Conservation (phyloP, 495 filamentous ascomycete species). For the Staphylotrichum longicolle region DNA sequence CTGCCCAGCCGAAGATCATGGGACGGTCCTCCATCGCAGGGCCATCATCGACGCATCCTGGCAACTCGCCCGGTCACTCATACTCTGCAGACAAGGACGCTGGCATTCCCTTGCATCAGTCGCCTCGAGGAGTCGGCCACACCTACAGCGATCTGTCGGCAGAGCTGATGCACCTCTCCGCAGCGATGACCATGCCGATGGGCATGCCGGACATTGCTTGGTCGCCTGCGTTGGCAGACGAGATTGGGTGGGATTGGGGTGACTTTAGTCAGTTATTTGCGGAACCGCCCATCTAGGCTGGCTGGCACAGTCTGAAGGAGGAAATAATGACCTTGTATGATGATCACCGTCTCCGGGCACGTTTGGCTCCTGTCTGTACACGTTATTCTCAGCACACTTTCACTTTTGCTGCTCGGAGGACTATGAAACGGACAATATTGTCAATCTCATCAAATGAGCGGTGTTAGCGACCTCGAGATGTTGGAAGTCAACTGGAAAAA, state of each 20-base stretch:
- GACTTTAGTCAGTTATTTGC: constrained; percentile 6
- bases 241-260: constrained; percentile 8
- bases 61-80: background rate
- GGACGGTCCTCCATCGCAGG: background rate
- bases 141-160: background rate
- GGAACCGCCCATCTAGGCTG: background rate
- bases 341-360: too few relatives aligned
- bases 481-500: too few relatives aligned
- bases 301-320: background rate
- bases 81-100: background rate
- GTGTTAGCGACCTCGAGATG: too few relatives aligned
- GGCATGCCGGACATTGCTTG: background rate
- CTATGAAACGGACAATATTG: too few relatives aligned
- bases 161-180: background rate
- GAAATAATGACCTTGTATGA: too few relatives aligned
- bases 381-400: too few relatives aligned
- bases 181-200: background rate
- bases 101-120: background rate
- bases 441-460: too few relatives aligned
- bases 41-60: background rate
- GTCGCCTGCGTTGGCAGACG: constrained; percentile 9
- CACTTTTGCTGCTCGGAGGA: too few relatives aligned
- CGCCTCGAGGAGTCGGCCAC: background rate
- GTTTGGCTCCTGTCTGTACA: too few relatives aligned
- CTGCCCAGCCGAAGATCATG: background rate